phyloP scores from a whole-genome alignment of 768 basidiomycete genomes.

The Tephrocybe sp. region DNA sequence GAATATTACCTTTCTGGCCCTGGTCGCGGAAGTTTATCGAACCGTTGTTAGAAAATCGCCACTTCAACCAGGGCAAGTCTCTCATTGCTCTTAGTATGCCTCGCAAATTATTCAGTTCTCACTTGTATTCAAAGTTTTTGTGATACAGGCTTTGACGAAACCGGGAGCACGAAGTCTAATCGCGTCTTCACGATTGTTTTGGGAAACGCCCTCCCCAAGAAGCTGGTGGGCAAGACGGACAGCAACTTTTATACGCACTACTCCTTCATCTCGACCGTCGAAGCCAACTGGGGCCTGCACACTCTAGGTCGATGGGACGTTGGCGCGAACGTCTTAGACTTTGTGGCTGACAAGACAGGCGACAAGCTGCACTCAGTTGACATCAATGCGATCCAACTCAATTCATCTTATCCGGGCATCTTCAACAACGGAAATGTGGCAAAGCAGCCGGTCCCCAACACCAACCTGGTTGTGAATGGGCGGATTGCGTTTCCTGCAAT shows the following conservation, averaged over 20 bases:
- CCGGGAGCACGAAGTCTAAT: conserved; percentile 41
- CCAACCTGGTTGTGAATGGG: conserved; percentile 24
- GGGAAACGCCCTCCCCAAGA: conserved; percentile 42
- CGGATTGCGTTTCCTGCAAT: conserved; percentile 23
- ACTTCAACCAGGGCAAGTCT: conserved; percentile 56
- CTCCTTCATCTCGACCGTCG: conserved; percentile 52
- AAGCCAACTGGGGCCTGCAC: conserved; percentile 63
- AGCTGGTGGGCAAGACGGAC: conserved; percentile 48
- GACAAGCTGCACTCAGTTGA: conserved; percentile 33
- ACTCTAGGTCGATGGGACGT: conserved; percentile 50
- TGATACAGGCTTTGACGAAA: conserved; percentile 55
- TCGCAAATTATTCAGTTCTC: neutral
- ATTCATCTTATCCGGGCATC: conserved; percentile 26
- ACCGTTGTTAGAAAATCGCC: conserved; percentile 47
- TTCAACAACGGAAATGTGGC: conserved; percentile 18
- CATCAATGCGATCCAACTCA: conserved; percentile 17
- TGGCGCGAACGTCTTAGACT: conserved; percentile 49
- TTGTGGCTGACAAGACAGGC: conserved; percentile 47
- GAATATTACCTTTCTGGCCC: conserved; percentile 42
- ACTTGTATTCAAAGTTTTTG: too few relatives aligned
- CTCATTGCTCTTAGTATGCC: conserved; percentile 49
- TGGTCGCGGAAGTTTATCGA: conserved; percentile 53
- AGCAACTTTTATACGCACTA: conserved; percentile 62
- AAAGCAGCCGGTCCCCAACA: conserved; percentile 25
- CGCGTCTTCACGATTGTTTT: conserved; percentile 43